Percentiles rank a stretch among this genome's conserved stretches.
Conservation (phyloP, 2,329 filamentous ascomycete genomes). For the Cryphonectria parasitica region DNA sequence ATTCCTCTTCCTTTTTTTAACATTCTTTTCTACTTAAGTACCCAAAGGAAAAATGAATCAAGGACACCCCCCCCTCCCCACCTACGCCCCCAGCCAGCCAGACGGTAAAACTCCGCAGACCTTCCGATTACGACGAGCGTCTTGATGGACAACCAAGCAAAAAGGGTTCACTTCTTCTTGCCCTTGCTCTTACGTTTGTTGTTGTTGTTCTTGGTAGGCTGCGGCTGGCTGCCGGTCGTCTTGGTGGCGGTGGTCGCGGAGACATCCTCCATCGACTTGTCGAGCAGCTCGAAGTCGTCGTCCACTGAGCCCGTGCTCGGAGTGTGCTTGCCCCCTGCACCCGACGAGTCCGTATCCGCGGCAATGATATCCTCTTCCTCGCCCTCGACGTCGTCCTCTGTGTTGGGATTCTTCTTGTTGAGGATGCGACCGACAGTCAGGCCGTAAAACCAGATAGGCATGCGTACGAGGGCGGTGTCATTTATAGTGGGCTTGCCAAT, state of each 20-base stretch:
- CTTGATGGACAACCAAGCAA: no score
- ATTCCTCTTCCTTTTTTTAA: not conserved
- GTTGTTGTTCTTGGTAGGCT: slow-evolving; percentile 45
- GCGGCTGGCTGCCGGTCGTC: slow-evolving; percentile 48
- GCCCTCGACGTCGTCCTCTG: slow-evolving; percentile 41
- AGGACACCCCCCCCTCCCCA: no score
- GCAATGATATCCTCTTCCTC: slow-evolving; percentile 42
- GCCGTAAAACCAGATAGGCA: slow-evolving; percentile 75
- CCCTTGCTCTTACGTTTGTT: slow-evolving; percentile 50
- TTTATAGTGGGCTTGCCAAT: slow-evolving; percentile 75
- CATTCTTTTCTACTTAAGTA: not conserved
- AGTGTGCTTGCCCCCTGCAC: slow-evolving; percentile 49
- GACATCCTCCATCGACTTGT: slow-evolving; percentile 62
- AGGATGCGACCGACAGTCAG: slow-evolving; percentile 57
- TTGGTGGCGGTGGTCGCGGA: slow-evolving; percentile 48
- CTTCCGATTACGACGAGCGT: not conserved
- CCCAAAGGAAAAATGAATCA: not conserved
- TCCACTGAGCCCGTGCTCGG: slow-evolving; percentile 61
- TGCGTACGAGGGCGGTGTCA: slow-evolving; percentile 80
- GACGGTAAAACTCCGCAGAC: not conserved
- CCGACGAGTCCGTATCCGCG: slow-evolving; percentile 50
- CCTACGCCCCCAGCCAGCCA: slow-evolving; percentile 2
- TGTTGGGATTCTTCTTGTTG: slow-evolving; percentile 36
- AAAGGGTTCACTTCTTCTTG: slow-evolving; percentile 53
- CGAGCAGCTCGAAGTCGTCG: slow-evolving; percentile 66